Evolutionary conservation across 768 basidiomycete species (phyloP), one percentile per base, ranked within the genome.

Genomic region (Tricholoma bakamatsutake): DNA sequence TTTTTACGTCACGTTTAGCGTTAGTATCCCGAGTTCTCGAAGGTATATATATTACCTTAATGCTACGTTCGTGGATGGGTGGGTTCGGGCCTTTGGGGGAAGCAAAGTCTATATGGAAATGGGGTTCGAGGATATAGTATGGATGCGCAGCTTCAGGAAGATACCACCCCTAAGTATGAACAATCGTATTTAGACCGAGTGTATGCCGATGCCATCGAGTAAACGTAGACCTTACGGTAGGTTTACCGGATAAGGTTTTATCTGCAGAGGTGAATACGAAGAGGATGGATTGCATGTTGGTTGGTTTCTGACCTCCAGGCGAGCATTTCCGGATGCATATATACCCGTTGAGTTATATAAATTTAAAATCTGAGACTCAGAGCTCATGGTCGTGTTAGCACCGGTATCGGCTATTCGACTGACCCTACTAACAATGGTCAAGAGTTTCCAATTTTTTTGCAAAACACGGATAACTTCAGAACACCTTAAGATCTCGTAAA

Each of bases 121-220:
- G 73, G 18, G 80, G 77, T 3, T 67, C 64, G 30, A 85, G 72
- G 54, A 76, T 67, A 63, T 83, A 85, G 69, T 85, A 88, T 1
- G 87, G 86, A 66, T 88, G 88, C 0, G 85, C 85, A 11, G 82
- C 82, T 66, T 93, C 89, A 5, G 88, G 85, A 30, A 90, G 76
- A 68, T 83, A 91, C 84, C 84, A 90, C 18, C 88, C 88, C 85
- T 86, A 55, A 28, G 45, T 28, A 30, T n/a, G 8, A n/a, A 13
- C 31, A 13, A 54, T 52, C 8, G 18, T 15, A 18, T 30, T 3
- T 45, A n/a, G n/a, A n/a, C n/a, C n/a, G n/a, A n/a, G n/a, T n/a
- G n/a, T n/a, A n/a, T n/a, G n/a, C n/a, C n/a, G n/a, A n/a, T 46
- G 50, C 18, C 43, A 15, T 37, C 34, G 8, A 42, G 15, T n/a